phyloP scores from a whole-genome alignment of 305 asterid genomes.

The Solanum aculeatissimum region DNA sequence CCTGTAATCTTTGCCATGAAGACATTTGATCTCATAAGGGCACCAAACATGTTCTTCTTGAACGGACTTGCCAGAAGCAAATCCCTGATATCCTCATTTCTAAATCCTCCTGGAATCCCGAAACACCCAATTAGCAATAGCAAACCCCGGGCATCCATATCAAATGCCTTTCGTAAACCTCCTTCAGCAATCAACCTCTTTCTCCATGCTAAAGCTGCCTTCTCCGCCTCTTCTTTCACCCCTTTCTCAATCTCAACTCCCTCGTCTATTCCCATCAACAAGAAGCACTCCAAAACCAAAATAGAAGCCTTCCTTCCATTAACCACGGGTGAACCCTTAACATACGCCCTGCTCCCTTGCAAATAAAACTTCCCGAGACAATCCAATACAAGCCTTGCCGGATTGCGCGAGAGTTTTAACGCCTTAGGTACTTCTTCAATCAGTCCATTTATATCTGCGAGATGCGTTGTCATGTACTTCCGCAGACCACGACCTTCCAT shows the following conservation, averaged over 20 bases:
- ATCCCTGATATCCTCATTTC: constrained; percentile 49
- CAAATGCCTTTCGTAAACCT: constrained; percentile 40
- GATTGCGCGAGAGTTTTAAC: constrained; percentile 39
- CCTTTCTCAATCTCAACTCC: constrained; percentile 21
- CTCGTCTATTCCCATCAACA: constrained; percentile 37
- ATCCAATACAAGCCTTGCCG: constrained; percentile 59
- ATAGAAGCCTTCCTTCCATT: constrained; percentile 67
- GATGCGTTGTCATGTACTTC: constrained; percentile 31
- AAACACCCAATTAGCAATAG: constrained; percentile 59
- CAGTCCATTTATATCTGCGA: constrained; percentile 23
- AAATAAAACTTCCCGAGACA: constrained; percentile 64
- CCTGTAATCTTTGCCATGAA: constrained; percentile 59
- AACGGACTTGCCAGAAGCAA: not conserved
- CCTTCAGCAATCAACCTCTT: constrained; percentile 69
- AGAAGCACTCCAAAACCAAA: constrained; percentile 55
- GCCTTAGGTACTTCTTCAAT: constrained; percentile 63
- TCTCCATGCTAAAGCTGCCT: constrained; percentile 60
- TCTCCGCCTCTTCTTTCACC: constrained; percentile 46
- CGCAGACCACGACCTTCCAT: constrained; percentile 57
- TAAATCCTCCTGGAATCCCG: constrained; percentile 44
- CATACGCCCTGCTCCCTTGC: constrained; percentile 62
- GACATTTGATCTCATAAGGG: constrained; percentile 36
- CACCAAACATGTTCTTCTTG: constrained; percentile 33
- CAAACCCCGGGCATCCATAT: constrained; percentile 81
- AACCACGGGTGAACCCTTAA: constrained; percentile 46